Evolutionary conservation across 768 basidiomycete genomes (phyloP).

Genomic region (Pulveroboletus sp.): DNA sequence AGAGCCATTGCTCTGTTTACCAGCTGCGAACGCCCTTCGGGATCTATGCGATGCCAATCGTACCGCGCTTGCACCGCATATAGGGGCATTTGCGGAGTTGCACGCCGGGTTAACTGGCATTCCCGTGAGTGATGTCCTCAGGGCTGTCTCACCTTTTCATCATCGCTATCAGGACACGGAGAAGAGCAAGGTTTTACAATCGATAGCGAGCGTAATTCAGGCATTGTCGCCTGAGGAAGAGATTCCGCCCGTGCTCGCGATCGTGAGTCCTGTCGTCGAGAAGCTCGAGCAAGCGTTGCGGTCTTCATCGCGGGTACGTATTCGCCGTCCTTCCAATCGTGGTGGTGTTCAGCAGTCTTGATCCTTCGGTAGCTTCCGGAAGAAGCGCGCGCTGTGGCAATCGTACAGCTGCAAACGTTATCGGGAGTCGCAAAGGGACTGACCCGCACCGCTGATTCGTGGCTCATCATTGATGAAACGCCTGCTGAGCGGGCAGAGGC

Average conservation of each 20-base stretch:
- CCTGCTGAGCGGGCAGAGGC: conserved; percentile 49
- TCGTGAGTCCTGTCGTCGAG: conserved; percentile 71
- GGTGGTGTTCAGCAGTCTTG: not conserved
- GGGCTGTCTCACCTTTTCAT: not conserved
- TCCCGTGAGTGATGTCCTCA: conserved; percentile 48
- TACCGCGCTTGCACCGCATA: conserved; percentile 77
- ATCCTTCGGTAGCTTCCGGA: conserved; percentile 55
- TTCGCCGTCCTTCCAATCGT: not conserved
- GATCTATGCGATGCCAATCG: conserved; percentile 91
- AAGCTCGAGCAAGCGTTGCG: conserved; percentile 64
- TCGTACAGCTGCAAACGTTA: conserved; percentile 76
- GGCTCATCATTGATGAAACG: conserved; percentile 57
- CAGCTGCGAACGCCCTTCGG: conserved; percentile 79
- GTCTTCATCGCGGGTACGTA: conserved; percentile 49
- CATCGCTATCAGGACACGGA: conserved; percentile 61
- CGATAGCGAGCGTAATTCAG: conserved; percentile 91
- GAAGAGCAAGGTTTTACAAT: conserved; percentile 87
- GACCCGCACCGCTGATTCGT: conserved; percentile 69
- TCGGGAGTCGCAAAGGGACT: conserved; percentile 87
- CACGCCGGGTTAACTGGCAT: conserved; percentile 74
- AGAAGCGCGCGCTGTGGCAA: conserved; percentile 61
- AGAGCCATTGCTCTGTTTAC: conserved; percentile 60
- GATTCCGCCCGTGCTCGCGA: conserved; percentile 75
- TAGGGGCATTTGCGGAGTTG: conserved; percentile 79
- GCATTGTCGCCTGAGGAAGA: conserved; percentile 79